Conservation (phyloP, 164 flowering plant species). For the Echeveria elegans region DNA sequence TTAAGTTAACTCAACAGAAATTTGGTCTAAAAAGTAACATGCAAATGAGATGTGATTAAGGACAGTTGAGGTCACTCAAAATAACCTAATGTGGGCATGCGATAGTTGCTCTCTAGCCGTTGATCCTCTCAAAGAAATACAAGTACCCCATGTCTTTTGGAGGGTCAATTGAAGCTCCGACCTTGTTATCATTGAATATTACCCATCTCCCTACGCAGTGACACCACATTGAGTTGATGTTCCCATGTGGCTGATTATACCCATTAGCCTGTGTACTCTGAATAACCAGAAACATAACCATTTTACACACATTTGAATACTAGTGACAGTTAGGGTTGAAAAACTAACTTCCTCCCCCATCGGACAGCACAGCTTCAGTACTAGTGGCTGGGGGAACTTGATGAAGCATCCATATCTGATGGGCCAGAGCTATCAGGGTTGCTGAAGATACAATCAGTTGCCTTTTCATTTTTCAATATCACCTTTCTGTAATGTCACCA, state of each 20-base stretch:
- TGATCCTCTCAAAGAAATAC: constrained; percentile 82
- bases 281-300: neutral
- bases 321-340: constrained; percentile 9
- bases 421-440: constrained; percentile 43
- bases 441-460: constrained; percentile 93
- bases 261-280: constrained; percentile 94
- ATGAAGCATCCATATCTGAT: constrained; percentile 54
- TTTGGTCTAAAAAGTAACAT: too few species aligned
- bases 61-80: too few species aligned
- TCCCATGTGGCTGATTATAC: constrained; percentile 94
- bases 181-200: constrained; percentile 86
- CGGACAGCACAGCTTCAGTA: constrained; percentile 51
- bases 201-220: constrained; percentile 97
- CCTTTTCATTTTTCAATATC: constrained; percentile 91
- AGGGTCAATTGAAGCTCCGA: constrained; percentile 75
- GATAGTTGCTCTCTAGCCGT: constrained; percentile 16
- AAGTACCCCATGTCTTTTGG: constrained; percentile 97
- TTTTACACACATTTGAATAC: neutral
- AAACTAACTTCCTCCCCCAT: constrained; percentile 93
- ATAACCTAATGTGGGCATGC: too few species aligned
- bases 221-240: constrained; percentile 96
- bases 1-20: too few species aligned
- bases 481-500: constrained; percentile 49
- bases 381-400: constrained; percentile 27
- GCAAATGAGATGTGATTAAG: too few species aligned